Conservation (phyloP, 2,329 filamentous ascomycete genomes). For the Golovinomyces cichoracearum region DNA sequence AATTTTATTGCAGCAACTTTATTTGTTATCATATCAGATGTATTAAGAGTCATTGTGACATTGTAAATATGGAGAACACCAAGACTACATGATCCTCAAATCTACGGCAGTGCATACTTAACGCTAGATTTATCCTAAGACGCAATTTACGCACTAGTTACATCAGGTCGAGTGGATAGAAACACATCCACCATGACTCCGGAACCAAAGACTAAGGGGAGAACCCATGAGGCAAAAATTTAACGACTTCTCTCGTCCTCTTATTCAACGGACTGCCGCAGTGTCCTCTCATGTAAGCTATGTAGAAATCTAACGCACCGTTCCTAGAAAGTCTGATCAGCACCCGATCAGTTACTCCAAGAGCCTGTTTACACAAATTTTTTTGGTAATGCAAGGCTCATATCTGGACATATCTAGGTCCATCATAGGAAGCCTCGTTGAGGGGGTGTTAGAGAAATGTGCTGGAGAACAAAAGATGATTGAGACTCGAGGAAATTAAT, state of each 20-base stretch:
- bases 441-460: too few relatives aligned
- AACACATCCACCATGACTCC: background rate
- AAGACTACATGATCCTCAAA: background rate
- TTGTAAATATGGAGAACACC: too few relatives aligned
- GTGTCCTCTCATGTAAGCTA: background rate
- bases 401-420: too few relatives aligned
- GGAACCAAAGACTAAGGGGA: background rate
- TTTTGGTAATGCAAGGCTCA: too few relatives aligned
- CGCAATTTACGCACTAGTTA: too few relatives aligned
- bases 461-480: too few relatives aligned
- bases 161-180: background rate
- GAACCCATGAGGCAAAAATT: background rate
- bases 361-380: background rate
- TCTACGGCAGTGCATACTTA: background rate
- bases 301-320: background rate
- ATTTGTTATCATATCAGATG: too few relatives aligned
- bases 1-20: too few relatives aligned
- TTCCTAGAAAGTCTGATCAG: background rate
- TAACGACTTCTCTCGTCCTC: background rate
- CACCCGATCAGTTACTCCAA: background rate
- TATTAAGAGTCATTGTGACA: too few relatives aligned
- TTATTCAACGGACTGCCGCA: background rate
- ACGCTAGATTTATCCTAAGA: too few relatives aligned
- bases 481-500: too few relatives aligned
- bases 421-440: too few relatives aligned